These are phyloP conservation scores for Lasiodiplodia sp. DNA, from an alignment of 2,329 filamentous ascomycete species.

Conservation along the genomic window DNA sequence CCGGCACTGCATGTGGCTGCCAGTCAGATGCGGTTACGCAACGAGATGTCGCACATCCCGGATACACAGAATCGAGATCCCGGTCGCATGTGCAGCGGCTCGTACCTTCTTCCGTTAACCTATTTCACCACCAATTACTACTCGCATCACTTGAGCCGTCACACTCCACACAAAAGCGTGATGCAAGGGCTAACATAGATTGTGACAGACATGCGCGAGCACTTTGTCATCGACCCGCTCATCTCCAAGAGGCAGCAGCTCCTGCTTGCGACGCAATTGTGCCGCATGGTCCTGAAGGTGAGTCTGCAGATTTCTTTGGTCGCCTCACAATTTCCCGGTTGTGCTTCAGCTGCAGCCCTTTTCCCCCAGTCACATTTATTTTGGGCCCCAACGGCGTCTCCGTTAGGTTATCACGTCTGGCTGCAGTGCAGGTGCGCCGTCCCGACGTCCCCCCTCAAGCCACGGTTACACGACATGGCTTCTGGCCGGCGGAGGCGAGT, in stretches of 20 bases:
- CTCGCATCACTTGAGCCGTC: background rate
- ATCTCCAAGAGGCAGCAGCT: conserved; percentile 99
- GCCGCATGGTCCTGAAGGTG: conserved; percentile 96
- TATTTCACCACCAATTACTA: conserved; percentile 21
- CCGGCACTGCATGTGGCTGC: conserved; percentile 28
- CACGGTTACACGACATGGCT: conserved; percentile 24
- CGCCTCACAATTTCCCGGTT: conserved; percentile 29
- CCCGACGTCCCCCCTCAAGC: conserved; percentile 24
- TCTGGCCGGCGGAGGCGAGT: conserved; percentile 3
- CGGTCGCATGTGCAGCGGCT: conserved; percentile 30
- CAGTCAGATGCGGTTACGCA: conserved; percentile 19
- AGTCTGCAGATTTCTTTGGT: conserved; percentile 30
- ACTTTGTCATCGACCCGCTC: conserved; percentile 97
- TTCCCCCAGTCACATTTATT: conserved; percentile 26
- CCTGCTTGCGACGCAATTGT: conserved; percentile 93
- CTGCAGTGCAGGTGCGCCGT: conserved; percentile 25
- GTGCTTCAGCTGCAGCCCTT: conserved; percentile 23
- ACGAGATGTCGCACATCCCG: conserved; percentile 25
- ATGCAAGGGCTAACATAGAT: conserved; percentile 16
- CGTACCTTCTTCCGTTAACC: conserved; percentile 26
- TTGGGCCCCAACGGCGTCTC: conserved; percentile 28
- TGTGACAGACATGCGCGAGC: conserved; percentile 84
- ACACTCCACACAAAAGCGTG: background rate
- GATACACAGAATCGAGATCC: conserved; percentile 26
- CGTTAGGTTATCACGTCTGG: conserved; percentile 34